phyloP scores from a whole-genome alignment of 352 stramenopile genomes.

The Thraustochytrium sp. region DNA sequence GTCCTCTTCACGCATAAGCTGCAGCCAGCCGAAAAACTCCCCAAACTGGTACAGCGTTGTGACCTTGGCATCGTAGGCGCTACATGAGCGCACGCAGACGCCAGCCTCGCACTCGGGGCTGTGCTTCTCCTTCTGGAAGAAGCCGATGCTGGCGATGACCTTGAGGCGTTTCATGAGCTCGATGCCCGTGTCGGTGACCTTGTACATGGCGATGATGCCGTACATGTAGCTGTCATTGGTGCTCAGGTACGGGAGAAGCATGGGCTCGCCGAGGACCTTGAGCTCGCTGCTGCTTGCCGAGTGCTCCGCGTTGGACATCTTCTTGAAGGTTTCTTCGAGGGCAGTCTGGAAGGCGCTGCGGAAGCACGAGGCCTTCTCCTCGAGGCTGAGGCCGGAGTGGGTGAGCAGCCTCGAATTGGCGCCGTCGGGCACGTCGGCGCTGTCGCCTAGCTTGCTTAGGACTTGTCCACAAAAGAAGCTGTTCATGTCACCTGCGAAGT shows the following conservation, averaged over 20 bases:
- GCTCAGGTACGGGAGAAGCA: slow-evolving; percentile 10
- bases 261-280: slow-evolving; percentile 20
- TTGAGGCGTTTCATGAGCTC: slow-evolving; percentile 41
- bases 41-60: slow-evolving; percentile 33
- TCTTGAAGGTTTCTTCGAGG: not conserved
- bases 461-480: not conserved
- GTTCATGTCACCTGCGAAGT: slow-evolving; percentile 11
- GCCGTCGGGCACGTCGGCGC: not conserved
- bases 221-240: slow-evolving; percentile 21
- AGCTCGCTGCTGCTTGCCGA: not conserved
- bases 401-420: not conserved
- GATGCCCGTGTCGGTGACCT: slow-evolving; percentile 22
- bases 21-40: slow-evolving; percentile 20
- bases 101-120: too few species aligned
- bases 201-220: slow-evolving; percentile 27
- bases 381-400: not conserved
- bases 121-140: not conserved
- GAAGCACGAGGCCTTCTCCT: not conserved
- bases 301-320: too few species aligned
- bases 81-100: not conserved
- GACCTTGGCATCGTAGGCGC: not conserved
- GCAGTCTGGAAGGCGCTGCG: not conserved
- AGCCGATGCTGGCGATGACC: not conserved
- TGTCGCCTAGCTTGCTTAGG: not conserved
- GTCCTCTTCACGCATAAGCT: slow-evolving; percentile 35